Base-by-base conservation (phyloP, 768 basidiomycete species). In the Heimioporus sp. region DNA sequence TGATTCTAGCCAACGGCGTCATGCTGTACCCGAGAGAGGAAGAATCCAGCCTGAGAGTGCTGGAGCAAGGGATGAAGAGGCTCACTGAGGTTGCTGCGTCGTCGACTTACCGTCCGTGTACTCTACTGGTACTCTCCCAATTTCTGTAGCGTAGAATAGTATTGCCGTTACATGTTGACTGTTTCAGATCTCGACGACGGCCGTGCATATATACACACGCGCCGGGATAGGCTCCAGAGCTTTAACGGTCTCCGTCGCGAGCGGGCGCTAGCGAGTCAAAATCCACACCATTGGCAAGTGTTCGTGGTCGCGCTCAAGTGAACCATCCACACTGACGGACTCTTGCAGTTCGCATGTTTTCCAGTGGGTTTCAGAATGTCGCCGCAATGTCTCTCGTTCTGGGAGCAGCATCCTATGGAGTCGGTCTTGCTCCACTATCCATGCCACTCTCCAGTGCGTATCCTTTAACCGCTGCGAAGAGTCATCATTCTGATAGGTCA, bases 401-500 rank as follows among this genome's bases (percentile, higher is more conserved):
- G 38, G 88, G 83, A 39, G 73, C 72, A 19, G 73, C 77, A 10
- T 85, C 86, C 1, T 90, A 92, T 59, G 76, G 73, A 19, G 75
- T 81, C 21, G 93, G 92, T 34, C 81, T 87, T 58, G 65, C 88
- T 34, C 95, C 95, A 1, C 68, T 97, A 34, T 84, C 81, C 38
- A 79, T 92, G 59, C 71, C 80, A 21, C 82, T 89, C 59, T 86
- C 87, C 39, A 83, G 86, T 88, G 42, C 53, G 60, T 58, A 35
- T 42, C 20, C 6, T 35, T 35, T 13, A 6, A 28, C 24, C 7
- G 24, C 24, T 28, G 7, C 24, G 40, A 13, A 17, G 19, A 35
- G n/a, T 16, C 34, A 17, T 16, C 34, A 15, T 35, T 37, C 49
- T 59, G 35, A 57, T 47, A 74, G 17, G 72, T 58, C 57, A 73